Percentiles rank a stretch among this genome's conserved stretches.
phyloP scores from a whole-genome alignment of 1,139 yeast genomes.

The Taiozyma onychis region DNA sequence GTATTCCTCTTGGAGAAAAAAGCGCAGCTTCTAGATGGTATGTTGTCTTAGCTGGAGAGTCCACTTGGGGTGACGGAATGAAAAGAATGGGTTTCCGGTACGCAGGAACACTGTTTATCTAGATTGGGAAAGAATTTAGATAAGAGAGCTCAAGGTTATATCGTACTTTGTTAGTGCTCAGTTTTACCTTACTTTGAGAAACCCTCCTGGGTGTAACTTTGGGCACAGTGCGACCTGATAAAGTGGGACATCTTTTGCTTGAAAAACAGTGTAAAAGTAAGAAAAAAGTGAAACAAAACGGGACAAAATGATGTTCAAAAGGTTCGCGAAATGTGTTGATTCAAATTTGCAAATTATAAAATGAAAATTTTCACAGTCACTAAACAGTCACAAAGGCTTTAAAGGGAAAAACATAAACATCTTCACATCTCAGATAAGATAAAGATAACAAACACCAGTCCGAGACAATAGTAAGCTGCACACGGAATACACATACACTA shows the following conservation, averaged over 20 bases:
- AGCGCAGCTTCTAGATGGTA: neutral
- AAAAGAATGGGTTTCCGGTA: neutral
- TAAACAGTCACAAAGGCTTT: slow-evolving; percentile 15
- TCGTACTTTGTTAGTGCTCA: neutral
- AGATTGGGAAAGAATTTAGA: neutral
- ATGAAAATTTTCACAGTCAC: slow-evolving; percentile 20
- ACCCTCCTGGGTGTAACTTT: neutral
- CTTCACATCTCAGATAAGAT: neutral
- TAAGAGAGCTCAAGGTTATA: neutral
- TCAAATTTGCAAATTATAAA: neutral
- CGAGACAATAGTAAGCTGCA: neutral
- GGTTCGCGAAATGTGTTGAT: neutral
- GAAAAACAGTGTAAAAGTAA: neutral
- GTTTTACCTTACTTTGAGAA: neutral
- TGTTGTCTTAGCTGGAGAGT: neutral
- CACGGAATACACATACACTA: neutral
- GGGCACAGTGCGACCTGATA: neutral
- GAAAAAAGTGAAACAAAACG: neutral
- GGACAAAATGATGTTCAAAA: neutral
- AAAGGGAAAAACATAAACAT: slow-evolving; percentile 4
- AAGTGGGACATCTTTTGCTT: neutral
- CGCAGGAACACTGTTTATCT: neutral
- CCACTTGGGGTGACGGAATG: neutral
- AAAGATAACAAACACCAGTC: neutral
- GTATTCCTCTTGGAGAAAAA: neutral